Conservation (phyloP, 768 basidiomycete species). For the Russula brevipes region DNA sequence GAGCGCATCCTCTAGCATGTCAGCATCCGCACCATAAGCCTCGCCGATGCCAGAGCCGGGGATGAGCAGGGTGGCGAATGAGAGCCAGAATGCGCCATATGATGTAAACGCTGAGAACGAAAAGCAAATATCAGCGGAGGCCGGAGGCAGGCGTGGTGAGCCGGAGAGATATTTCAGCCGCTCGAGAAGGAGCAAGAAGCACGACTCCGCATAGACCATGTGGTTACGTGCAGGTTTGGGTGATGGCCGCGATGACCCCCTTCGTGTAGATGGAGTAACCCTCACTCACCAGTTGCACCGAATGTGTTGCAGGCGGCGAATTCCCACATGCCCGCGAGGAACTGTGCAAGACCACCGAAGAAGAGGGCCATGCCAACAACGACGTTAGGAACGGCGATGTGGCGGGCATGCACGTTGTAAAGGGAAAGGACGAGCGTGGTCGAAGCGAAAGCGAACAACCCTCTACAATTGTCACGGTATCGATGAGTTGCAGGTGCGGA, state of each 20-base stretch:
- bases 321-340: conserved; percentile 85
- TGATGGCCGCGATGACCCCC: not conserved
- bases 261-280: no score
- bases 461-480: conserved; percentile 69
- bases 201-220: no score
- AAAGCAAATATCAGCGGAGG: conserved; percentile 16
- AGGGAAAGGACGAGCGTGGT: conserved; percentile 78
- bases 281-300: conserved; percentile 60
- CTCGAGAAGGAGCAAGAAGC: no score
- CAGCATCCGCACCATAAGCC: conserved; percentile 39
- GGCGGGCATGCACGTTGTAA: conserved; percentile 61
- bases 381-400: conserved; percentile 54
- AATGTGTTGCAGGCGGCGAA: conserved; percentile 56
- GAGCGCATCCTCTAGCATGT: conserved; percentile 51
- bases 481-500: conserved; percentile 8
- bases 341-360: conserved; percentile 78
- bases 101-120: conserved; percentile 61
- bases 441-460: conserved; percentile 78
- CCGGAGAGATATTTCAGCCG: no score
- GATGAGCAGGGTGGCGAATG: conserved; percentile 66
- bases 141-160: not conserved
- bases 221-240: no score
- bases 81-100: conserved; percentile 88
- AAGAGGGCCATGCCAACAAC: conserved; percentile 85
- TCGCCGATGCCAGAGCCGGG: conserved; percentile 58